A percentile compares a stretch with the other conserved stretches of the same genome.
Conservation (phyloP, 2,329 filamentous ascomycete genomes). For the Neonectria sp. region DNA sequence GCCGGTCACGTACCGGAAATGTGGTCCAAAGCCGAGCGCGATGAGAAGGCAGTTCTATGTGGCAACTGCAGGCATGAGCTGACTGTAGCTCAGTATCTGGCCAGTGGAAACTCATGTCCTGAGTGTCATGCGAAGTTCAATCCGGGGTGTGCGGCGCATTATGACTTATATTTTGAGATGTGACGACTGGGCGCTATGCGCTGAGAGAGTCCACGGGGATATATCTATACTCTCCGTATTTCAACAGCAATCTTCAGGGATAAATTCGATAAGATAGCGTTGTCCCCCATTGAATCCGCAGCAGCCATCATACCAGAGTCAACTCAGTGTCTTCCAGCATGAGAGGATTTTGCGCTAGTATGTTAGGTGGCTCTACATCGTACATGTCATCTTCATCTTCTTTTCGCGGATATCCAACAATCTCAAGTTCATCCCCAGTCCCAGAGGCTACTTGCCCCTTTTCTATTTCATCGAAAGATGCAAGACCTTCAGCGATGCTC, state of each 20-base stretch:
- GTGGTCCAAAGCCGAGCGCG: constrained; percentile 27
- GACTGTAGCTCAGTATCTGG: constrained; percentile 27
- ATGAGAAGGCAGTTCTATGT: constrained; percentile 27
- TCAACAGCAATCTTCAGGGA: too few relatives aligned
- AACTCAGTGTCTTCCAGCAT: not conserved
- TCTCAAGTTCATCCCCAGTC: not conserved
- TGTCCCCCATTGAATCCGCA: not conserved
- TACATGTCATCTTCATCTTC: not conserved
- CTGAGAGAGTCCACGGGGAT: not conserved
- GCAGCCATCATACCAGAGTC: not conserved
- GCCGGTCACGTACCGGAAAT: constrained; percentile 23
- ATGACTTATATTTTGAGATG: constrained; percentile 36
- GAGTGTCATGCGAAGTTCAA: constrained; percentile 25
- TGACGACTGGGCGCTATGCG: not conserved
- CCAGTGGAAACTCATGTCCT: constrained; percentile 19
- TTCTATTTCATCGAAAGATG: not conserved
- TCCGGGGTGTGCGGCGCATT: constrained; percentile 31
- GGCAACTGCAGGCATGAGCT: constrained; percentile 28
- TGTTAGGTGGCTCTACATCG: not conserved
- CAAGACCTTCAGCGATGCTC: not conserved
- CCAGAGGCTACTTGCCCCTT: not conserved
- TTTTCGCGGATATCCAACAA: constrained; percentile 1
- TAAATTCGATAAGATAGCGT: too few relatives aligned
- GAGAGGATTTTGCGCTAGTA: not conserved
- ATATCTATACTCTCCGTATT: not conserved